Evolutionary conservation across 2,329 filamentous ascomycete genomes (phyloP).

Genomic region (Epichloe aotearoae): DNA sequence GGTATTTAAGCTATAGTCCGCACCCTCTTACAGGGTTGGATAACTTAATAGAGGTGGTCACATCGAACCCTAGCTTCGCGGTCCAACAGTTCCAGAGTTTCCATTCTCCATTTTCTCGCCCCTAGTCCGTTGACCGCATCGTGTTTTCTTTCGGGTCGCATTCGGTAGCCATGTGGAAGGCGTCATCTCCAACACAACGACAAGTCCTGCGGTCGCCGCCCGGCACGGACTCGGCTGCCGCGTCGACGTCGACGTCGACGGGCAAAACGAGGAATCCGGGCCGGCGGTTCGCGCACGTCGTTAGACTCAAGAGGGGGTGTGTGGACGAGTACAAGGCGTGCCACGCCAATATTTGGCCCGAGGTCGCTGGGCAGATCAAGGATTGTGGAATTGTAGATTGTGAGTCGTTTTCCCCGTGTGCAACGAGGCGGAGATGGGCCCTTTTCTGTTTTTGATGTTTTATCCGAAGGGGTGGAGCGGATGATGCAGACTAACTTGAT

Average conservation of each 20-base stretch:
- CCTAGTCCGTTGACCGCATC: no score
- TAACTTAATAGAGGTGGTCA: no score
- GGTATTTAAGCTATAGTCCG: no score
- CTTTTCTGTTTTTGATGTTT: background rate
- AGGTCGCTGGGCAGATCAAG: constrained; percentile 63
- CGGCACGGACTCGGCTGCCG: background rate
- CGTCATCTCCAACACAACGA: constrained; percentile 8
- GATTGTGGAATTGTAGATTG: constrained; percentile 64
- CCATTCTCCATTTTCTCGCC: no score
- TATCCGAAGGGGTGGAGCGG: background rate
- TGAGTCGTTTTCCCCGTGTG: constrained; percentile 20
- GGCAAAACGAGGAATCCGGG: constrained; percentile 26
- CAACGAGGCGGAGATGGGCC: background rate
- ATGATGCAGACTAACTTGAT: background rate
- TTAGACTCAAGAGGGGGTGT: constrained; percentile 55
- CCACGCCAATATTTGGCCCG: constrained; percentile 64
- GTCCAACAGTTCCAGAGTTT: no score
- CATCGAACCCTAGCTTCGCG: no score
- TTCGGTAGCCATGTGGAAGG: constrained; percentile 12
- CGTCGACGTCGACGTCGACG: constrained; percentile 1
- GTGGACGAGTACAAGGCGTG: constrained; percentile 59
- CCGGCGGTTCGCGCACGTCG: constrained; percentile 55
- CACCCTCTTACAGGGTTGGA: no score
- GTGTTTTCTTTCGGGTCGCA: background rate
- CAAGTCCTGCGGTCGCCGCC: constrained; percentile 5